Base-by-base conservation (phyloP, 345 rosid species). In the Salix dunnii region DNA sequence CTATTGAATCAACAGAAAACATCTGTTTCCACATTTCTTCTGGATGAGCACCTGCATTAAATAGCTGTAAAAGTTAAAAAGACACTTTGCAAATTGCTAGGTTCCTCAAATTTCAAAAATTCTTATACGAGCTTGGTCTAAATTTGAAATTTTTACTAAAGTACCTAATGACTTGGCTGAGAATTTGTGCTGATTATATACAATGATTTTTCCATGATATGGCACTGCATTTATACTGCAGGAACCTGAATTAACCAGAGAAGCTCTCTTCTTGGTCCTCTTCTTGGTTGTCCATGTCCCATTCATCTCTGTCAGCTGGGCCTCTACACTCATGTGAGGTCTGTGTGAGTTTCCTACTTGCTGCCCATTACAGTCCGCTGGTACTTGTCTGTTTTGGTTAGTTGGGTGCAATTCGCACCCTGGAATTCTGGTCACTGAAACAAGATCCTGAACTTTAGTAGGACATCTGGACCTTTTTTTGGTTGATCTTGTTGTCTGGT, bases 401-500 rank as follows among this genome's bases (percentile, higher is more conserved):
- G 64, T 80, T 75, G 78, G 73, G 67, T 75, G 79, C 78, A 42
- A 49, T 3, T 12, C 40, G 27, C 79, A 68, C 60, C 78, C 78
- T 72, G 74, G 67, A 70, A 76, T 53, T 77, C 79, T 81, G 72
- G 76, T 84, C 42, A 84, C 72, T 28, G 97, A 87, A 78, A 85
- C 82, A 73, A 80, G 70, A 76, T 82, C 87, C 28, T 82, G 81
- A 69, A 49, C 78, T 67, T 84, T 85, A 51, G 89, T 83, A 69
- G 81, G 84, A 61, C 83, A 87, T 82, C 79, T 86, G 61, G 93
- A 86, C 88, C 84, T 88, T 81, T 88, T 90, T 81, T 85, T 91
- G 64, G 82, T 80, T 27, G 86, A 72, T 23, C 75, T 80, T 64
- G 86, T 85, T 74, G 38, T 81, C 76, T 82, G 84, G 65, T 70